Evolutionary conservation across 148 eudicot species (phyloP).

Genomic region (Cornus suecica): DNA sequence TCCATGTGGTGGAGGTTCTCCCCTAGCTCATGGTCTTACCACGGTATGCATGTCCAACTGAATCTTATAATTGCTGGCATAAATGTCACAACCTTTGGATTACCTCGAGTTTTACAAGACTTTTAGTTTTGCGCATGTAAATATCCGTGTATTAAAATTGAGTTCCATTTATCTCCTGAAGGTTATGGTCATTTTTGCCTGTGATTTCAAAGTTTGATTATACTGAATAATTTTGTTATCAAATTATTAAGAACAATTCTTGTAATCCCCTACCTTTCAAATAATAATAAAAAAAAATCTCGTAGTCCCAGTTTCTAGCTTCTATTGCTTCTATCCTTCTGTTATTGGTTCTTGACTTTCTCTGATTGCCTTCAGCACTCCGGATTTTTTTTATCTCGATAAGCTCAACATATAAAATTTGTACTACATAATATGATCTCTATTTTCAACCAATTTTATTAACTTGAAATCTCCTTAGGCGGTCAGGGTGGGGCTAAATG

Average conservation of each 20-base stretch:
- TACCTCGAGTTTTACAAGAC: neutral
- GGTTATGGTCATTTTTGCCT: neutral
- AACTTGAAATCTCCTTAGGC: slow-evolving; percentile 44
- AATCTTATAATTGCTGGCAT: neutral
- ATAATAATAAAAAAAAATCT: too few species aligned
- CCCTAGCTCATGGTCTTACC: slow-evolving; percentile 97
- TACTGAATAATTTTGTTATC: neutral
- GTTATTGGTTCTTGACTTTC: neutral
- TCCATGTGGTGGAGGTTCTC: slow-evolving; percentile 99
- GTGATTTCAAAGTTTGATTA: neutral
- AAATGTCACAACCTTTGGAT: neutral
- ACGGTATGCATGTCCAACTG: slow-evolving; percentile 47
- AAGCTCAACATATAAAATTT: neutral
- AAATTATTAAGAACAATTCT: neutral
- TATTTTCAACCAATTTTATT: neutral
- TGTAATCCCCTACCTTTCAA: too few species aligned
- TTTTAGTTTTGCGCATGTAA: neutral
- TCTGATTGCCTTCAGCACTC: neutral
- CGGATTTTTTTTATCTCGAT: neutral
- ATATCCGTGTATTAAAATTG: too few species aligned
- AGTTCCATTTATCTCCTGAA: neutral
- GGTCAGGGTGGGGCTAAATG: slow-evolving; percentile 91
- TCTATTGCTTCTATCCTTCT: neutral
- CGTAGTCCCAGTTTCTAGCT: neutral
- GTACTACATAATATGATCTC: neutral